Evolutionary conservation across 202 grass and related monocot genomes (phyloP).

Genomic region (Dendrocalamus latiflorus): DNA sequence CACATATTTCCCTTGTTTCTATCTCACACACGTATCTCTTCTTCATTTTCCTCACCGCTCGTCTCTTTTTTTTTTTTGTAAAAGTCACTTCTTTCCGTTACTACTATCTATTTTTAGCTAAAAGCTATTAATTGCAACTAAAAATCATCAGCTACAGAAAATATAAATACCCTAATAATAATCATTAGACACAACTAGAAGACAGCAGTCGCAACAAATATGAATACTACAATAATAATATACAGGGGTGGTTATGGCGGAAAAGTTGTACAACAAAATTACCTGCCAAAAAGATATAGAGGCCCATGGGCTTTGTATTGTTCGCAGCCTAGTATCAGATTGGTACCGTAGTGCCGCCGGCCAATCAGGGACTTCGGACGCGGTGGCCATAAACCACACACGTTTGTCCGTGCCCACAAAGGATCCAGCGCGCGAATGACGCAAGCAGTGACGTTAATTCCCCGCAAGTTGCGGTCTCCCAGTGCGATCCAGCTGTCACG

Average conservation of each 20-base stretch:
- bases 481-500: conserved; percentile 25
- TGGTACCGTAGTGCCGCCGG: background rate
- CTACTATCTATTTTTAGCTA: too few species aligned
- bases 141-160: too few species aligned
- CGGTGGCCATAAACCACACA: fast-evolving
- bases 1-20: too few species aligned
- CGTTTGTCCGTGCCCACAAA: background rate
- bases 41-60: too few species aligned
- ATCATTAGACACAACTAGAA: too few species aligned
- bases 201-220: too few species aligned
- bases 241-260: background rate
- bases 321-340: background rate
- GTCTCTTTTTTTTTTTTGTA: too few species aligned
- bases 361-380: background rate
- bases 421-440: conserved; percentile 25
- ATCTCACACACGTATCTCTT: too few species aligned
- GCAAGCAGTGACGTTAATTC: conserved; percentile 46
- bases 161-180: too few species aligned
- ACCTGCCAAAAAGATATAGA: background rate
- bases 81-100: too few species aligned
- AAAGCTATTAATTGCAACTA: too few species aligned
- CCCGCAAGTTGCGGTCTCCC: background rate
- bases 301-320: background rate
- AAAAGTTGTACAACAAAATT: background rate
- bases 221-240: background rate